A percentile compares a stretch with the other conserved stretches of the same genome.
Evolutionary conservation across 257 asterid genomes (phyloP).

Genomic region (Solanum chilense): DNA sequence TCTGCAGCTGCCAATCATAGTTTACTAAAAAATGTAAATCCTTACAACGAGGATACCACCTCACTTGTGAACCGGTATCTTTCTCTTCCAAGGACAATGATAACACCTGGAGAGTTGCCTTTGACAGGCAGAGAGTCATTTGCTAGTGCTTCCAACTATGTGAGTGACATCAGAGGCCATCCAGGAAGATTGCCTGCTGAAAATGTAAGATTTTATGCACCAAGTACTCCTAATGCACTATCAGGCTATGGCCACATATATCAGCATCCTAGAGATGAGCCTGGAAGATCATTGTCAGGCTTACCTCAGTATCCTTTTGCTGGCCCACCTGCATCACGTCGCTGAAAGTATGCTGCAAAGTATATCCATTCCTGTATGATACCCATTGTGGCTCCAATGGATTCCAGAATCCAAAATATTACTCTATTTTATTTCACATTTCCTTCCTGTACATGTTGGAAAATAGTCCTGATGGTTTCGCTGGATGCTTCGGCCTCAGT

Average conservation of each 20-base stretch:
- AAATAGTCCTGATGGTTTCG: not conserved
- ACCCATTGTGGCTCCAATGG: not conserved
- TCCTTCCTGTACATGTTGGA: not conserved
- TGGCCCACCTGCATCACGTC: constrained; percentile 36
- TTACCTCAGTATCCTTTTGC: constrained; percentile 54
- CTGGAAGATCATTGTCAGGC: constrained; percentile 23
- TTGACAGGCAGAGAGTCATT: constrained; percentile 15
- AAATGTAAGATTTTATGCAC: constrained; percentile 13
- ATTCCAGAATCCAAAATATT: not conserved
- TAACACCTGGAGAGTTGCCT: constrained; percentile 15
- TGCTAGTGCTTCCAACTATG: constrained; percentile 11
- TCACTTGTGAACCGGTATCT: constrained; percentile 62
- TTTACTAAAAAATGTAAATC: constrained; percentile 14
- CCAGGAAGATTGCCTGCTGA: constrained; percentile 10
- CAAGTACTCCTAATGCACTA: constrained; percentile 18
- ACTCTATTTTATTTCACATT: not conserved
- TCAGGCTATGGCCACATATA: constrained; percentile 11
- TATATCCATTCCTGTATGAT: not conserved
- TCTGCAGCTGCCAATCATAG: constrained; percentile 9
- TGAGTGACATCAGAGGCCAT: constrained; percentile 1
- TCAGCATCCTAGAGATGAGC: constrained; percentile 4
- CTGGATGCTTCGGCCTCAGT: not conserved
- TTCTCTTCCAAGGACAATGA: constrained; percentile 19
- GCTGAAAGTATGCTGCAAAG: constrained; percentile 5
- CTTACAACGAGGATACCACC: constrained; percentile 55